Conservation (phyloP, 495 filamentous ascomycete genomes). For the Penicillium tannophilum region DNA sequence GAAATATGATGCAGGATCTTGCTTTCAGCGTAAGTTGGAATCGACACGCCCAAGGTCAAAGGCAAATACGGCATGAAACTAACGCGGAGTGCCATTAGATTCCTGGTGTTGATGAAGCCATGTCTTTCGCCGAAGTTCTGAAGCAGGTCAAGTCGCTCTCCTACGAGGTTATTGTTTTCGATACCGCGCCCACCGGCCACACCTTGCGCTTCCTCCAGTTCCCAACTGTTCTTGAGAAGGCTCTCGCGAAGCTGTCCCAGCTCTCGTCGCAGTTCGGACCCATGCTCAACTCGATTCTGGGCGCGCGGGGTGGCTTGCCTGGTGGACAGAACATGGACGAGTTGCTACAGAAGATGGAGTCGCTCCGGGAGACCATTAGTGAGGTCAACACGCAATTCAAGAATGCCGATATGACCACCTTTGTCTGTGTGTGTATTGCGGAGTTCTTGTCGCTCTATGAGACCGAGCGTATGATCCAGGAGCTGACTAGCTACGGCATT, state of each 20-base stretch:
- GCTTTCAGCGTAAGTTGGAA: conserved; percentile 64
- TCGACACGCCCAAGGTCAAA: neutral
- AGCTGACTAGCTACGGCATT: conserved; percentile 89
- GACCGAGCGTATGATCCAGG: conserved; percentile 99
- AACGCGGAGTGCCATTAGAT: conserved; percentile 58
- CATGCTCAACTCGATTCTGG: conserved; percentile 91
- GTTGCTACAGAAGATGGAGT: conserved; percentile 91
- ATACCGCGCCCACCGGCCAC: conserved; percentile 98
- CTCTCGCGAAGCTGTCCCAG: conserved; percentile 92
- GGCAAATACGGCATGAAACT: neutral
- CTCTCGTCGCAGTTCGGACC: conserved; percentile 93
- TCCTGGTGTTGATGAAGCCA: conserved; percentile 97
- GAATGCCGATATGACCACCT: conserved; percentile 92
- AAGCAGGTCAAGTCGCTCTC: conserved; percentile 99
- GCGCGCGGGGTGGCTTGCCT: conserved; percentile 78
- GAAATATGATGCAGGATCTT: conserved; percentile 74
- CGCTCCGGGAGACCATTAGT: conserved; percentile 84
- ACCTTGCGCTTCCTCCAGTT: conserved; percentile 99
- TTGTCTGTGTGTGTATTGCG: conserved; percentile 97
- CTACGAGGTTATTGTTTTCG: conserved; percentile 98
- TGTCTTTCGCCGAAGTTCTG: conserved; percentile 98
- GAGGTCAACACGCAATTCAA: conserved; percentile 99
- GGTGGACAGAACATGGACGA: conserved; percentile 89
- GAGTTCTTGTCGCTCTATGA: conserved; percentile 98
- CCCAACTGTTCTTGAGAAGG: conserved; percentile 97